Evolutionary conservation across 1,139 yeast genomes (phyloP), one percentile per base, ranked within the genome.

Genomic region (Yamadazyma taylorii): DNA sequence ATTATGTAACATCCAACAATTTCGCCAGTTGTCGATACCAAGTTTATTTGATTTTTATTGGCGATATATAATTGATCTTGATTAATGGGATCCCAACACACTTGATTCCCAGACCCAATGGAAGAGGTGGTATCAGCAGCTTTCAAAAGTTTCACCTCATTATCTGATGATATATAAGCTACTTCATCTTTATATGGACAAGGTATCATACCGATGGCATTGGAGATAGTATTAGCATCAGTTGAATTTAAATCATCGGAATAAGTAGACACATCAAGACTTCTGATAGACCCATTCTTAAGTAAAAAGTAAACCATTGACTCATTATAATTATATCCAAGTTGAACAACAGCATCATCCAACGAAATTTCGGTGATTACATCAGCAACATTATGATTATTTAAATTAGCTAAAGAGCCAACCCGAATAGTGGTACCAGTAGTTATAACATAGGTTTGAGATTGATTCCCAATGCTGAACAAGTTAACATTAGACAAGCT

Each of bases 381-480:
- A 1, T 38, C 21, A 3, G 29, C 34, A 3, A 45, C 16, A 12
- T 46, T 33, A 4, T 35, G 39, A 9, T 36, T 26, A 30, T 42
- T 43, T 25, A 50, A 35, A 21, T 39, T 36, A 1, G 5, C 11
- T 36, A 40, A 24, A 30, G 27, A 14, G 36, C 50, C 42, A 41
- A 44, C 23, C 39, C 45, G 38, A 58, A 45, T 24, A 37, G 26
- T 8, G 4, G 45, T 38, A 11, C 59, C 50, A 43, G 68, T 60
- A n/a, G 74, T 64, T 24, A 60, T 57, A 9, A 68, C 73, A 41
- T 60, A 56, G 17, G 54, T 38, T 5, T 54, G 50, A 15, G 48
- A 42, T 9, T 40, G 22, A 37, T 63, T 58, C 12, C 63, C 59
- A 9, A 67, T 51, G 23, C 65, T 54, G 17, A 70, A 50, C 31